Evolutionary conservation across 345 rosid species (phyloP), one percentile per base, ranked within the genome.

Genomic region (Diplotaxis tenuifolia): DNA sequence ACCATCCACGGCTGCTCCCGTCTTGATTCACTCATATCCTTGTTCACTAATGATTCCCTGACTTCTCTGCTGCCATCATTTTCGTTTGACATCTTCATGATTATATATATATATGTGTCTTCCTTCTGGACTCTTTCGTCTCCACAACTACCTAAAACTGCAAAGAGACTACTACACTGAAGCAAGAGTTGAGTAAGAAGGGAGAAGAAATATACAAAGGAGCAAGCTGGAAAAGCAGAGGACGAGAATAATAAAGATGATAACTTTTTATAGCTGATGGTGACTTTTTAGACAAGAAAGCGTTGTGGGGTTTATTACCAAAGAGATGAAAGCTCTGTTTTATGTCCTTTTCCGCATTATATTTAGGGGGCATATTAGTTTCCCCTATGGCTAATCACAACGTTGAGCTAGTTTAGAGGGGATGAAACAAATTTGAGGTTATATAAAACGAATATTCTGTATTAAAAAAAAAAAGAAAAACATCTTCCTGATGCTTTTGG

Each of bases 1-100:
- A 87, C 90, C 91, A 86, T 93, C 88, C 89, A 75, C 3, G 78
- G 75, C 58, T 73, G 82, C 21, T 73, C 88, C 12, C 68, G 77
- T 73, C 75, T 75, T 76, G 79, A 63, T 59, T 14, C 79, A 38
- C 66, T 45, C 73, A 21, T 45, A 42, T 62, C 59, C 79, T 76
- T 79, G 49, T 21, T 55, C 6, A 77, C 63, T 64, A 77, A 57
- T 36, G 80, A 50, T 36, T 77, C 75, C 31, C 53, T 36, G 53
- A 58, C 75, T 61, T 62, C 64, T 38, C 57, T 29, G 60, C 59
- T 49, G 6, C 56, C 80, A 57, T 65, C 76, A 65, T 62, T 77
- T 59, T 14, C 56, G 63, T 49, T 59, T 9, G 72, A 63, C 76
- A 58, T 57, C 71, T 70, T 70, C 79, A 9, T 42, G 65, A 25